Conservation (phyloP, 2,329 filamentous ascomycete genomes). For the Diaporthe sp. region DNA sequence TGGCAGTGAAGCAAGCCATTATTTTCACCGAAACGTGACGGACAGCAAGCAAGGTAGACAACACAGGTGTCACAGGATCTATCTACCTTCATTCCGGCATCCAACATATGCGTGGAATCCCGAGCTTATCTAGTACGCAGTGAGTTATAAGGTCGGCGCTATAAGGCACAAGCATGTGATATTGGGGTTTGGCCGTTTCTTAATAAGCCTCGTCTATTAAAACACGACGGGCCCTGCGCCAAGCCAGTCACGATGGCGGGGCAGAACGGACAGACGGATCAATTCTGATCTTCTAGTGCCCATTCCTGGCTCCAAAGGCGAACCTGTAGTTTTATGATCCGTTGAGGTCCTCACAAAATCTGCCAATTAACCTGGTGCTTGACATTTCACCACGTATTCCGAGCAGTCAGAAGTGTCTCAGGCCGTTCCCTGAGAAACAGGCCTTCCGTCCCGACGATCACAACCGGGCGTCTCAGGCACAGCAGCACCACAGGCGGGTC, state of each 20-base stretch:
- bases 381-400: background rate
- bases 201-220: background rate
- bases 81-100: background rate
- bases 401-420: background rate
- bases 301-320: slow-evolving; percentile 1
- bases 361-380: background rate
- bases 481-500: background rate
- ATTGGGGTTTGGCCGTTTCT: background rate
- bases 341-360: background rate
- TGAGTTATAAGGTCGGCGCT: background rate
- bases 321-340: background rate
- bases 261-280: background rate
- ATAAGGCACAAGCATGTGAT: background rate
- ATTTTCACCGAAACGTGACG: background rate
- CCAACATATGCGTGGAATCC: background rate
- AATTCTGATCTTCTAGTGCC: slow-evolving; percentile 1
- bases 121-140: background rate
- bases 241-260: slow-evolving; percentile 19
- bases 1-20: background rate
- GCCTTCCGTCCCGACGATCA: background rate
- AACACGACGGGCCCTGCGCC: background rate
- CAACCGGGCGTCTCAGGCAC: background rate
- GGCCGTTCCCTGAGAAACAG: slow-evolving; percentile 10
- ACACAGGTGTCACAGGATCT: no score
- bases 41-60: background rate